phyloP scores from a whole-genome alignment of 306 rosid species.

The Quercus berberidifolia region DNA sequence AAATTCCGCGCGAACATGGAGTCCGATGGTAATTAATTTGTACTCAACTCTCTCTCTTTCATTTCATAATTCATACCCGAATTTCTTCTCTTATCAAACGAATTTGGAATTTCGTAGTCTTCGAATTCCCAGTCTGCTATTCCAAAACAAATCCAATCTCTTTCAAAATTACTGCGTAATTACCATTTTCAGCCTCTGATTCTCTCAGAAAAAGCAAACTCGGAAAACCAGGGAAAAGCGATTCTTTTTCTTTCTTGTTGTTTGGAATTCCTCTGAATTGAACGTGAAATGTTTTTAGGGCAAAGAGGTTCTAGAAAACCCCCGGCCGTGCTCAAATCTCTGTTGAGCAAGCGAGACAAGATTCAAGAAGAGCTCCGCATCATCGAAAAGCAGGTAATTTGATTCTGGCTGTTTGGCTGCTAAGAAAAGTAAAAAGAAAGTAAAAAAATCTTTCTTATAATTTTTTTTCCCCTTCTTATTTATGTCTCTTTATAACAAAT shows the following conservation, averaged over 20 bases:
- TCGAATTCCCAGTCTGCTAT: neutral
- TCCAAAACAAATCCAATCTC: neutral
- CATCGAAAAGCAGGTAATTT: constrained; percentile 1
- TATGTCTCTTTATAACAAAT: neutral
- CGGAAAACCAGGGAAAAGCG: neutral
- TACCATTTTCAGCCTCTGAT: neutral
- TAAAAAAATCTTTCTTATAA: neutral
- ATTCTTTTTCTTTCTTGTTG: neutral
- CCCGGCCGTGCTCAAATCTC: neutral
- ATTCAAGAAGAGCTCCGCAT: neutral
- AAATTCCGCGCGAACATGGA: neutral
- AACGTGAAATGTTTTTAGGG: neutral
- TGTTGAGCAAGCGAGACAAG: neutral
- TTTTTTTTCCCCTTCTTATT: neutral
- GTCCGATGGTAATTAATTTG: neutral
- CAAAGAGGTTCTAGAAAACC: neutral
- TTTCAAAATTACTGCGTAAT: neutral
- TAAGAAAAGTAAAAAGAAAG: neutral
- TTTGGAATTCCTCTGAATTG: neutral
- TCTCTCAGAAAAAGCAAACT: neutral
- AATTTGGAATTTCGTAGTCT: too few relatives aligned
- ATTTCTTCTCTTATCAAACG: neutral
- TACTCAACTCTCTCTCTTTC: neutral
- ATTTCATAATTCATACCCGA: neutral
- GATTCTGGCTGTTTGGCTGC: neutral